Base-by-base conservation (phyloP, 2,329 filamentous ascomycete species). In the Ophidiomyces ophidiicola region DNA sequence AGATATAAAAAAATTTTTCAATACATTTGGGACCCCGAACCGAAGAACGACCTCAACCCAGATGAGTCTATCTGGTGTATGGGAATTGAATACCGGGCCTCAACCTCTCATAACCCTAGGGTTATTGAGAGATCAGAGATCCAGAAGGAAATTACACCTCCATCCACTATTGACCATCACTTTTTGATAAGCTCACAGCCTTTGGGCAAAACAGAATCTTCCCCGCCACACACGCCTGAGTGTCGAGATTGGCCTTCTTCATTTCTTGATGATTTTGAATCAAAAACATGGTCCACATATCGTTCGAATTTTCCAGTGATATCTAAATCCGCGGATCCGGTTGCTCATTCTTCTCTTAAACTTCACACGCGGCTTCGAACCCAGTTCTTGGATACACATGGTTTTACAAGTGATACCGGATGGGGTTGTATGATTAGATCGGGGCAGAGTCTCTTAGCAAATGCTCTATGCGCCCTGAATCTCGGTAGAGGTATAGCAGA, bases 361-460 rank as follows among this genome's bases (percentile, higher is more conserved):
- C 74, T 96, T 42, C 69, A 83, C 1, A 88, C 93, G 61, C 79
- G 86, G 36, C 68, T 96, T 49, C 82, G 86, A 53, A 87, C 71
- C 39, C 81, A 85, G 53, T 65, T 96, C 4, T 72, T 76, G 7
- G 84, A 94, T 34, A 75, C 83, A 42, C 70, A 71, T 18, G 86
- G 83, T 3, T 98, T 96, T 61, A 82, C 84, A 7, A 88, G 85
- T 1, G 90, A 98, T 58, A 87, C 84, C 6, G 90, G 90, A 36
- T 98, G 92, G 86, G 90, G 90, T 0, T 98, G 90, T 56, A 98
- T 98, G 90, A 96, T 98, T 51, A 72, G 90, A 44, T 94, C 88
- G 4, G 90, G 90, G 3, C 90, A 98, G 64, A 88, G 84, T 53
- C 69, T 98, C 18, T 68, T 98, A 29, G 88, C 88, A 31, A 98